These are phyloP conservation scores for Starmera quercuum DNA, from an alignment of 805 yeast genomes.

Conservation along the genomic window DNA sequence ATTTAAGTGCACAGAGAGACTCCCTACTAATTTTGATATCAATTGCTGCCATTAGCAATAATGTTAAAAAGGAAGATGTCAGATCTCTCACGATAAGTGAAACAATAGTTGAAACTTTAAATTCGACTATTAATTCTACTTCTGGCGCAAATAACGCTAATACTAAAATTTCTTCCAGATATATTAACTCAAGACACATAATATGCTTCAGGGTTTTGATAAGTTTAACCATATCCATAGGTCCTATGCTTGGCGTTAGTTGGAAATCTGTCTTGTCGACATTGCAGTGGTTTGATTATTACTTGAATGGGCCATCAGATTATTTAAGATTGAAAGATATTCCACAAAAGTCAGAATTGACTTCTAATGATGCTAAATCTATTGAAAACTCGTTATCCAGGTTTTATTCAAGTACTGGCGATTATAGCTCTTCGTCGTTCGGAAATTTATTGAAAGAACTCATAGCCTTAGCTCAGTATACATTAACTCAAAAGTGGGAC, in stretches of 20 bases:
- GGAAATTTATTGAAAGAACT: slow-evolving; percentile 38
- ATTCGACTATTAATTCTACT: slow-evolving; percentile 8
- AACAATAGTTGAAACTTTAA: slow-evolving; percentile 38
- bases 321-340: slow-evolving; percentile 27
- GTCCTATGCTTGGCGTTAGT: slow-evolving; percentile 55
- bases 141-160: slow-evolving; percentile 6
- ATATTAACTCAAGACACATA: slow-evolving; percentile 59
- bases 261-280: slow-evolving; percentile 63
- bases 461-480: slow-evolving; percentile 31
- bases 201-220: slow-evolving; percentile 72
- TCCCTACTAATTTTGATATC: slow-evolving; percentile 43
- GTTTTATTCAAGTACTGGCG: slow-evolving; percentile 52
- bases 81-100: slow-evolving; percentile 39
- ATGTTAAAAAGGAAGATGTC: slow-evolving; percentile 20
- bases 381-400: slow-evolving; percentile 53
- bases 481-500: slow-evolving; percentile 13
- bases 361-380: slow-evolving; percentile 37
- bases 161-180: slow-evolving; percentile 28
- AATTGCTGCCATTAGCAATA: slow-evolving; percentile 34
- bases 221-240: slow-evolving; percentile 75
- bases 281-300: slow-evolving; percentile 74
- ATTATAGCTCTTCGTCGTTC: slow-evolving; percentile 46
- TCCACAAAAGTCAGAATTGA: slow-evolving; percentile 34
- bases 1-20: slow-evolving; percentile 48
- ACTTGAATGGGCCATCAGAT: slow-evolving; percentile 50